These are phyloP conservation scores for Diaporthe nobilis DNA, from an alignment of 2,329 filamentous ascomycete genomes.

Conservation along the genomic window DNA sequence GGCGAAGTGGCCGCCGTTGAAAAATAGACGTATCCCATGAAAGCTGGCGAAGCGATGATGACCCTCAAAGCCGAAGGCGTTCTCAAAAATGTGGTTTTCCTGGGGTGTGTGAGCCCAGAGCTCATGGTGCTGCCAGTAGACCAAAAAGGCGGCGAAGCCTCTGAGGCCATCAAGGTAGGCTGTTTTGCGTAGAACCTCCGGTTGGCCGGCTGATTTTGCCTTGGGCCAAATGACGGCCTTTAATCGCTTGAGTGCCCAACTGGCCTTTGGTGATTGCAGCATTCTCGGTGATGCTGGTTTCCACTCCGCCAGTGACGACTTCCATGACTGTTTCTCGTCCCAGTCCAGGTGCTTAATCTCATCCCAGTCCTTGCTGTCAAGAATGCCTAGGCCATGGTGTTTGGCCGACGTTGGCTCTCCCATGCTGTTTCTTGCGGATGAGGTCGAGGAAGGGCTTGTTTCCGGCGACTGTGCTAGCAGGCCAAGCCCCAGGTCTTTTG, in stretches of 20 bases:
- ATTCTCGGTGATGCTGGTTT: conserved; percentile 44
- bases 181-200: conserved; percentile 60
- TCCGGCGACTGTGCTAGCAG: conserved; percentile 36
- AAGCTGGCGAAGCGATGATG: conserved; percentile 65
- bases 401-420: conserved; percentile 50
- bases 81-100: conserved; percentile 62
- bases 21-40: conserved; percentile 71
- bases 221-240: conserved; percentile 41
- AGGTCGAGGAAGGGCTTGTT: conserved; percentile 4
- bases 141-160: conserved; percentile 76
- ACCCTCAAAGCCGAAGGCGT: conserved; percentile 65
- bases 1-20: conserved; percentile 73
- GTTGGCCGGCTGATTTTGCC: conserved; percentile 21
- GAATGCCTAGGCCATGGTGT: conserved; percentile 47
- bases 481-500: conserved; percentile 36
- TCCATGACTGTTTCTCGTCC: conserved; percentile 45
- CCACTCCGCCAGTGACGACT: conserved; percentile 44
- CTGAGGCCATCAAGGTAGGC: conserved; percentile 77
- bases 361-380: conserved; percentile 54
- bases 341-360: conserved; percentile 47
- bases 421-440: conserved; percentile 29
- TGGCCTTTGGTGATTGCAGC: conserved; percentile 33
- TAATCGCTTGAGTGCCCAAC: conserved; percentile 37
- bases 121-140: conserved; percentile 74
- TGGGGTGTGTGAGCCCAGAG: conserved; percentile 66